Percentiles rank a stretch among this genome's conserved stretches.
Evolutionary conservation across 2,329 filamentous ascomycete genomes (phyloP).

Genomic region (Trichoderma guizhouense): DNA sequence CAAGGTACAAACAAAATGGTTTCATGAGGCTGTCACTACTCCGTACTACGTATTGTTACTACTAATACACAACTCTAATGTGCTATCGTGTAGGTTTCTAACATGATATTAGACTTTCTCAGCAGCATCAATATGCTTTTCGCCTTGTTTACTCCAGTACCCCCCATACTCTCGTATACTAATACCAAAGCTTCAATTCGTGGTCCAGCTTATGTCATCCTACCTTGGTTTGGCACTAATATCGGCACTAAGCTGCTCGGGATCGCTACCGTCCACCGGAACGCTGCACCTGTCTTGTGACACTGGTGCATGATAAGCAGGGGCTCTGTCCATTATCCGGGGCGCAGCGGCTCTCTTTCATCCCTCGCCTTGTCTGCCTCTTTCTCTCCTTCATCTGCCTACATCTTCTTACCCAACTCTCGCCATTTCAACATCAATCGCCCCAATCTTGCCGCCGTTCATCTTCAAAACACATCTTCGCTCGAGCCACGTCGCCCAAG

Average conservation of each 20-base stretch:
- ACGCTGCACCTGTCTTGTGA: slow-evolving; percentile 6
- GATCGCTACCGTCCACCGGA: neutral
- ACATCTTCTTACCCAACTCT: neutral
- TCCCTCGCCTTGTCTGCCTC: neutral
- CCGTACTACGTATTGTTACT: neutral
- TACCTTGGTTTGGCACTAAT: neutral
- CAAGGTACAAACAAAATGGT: no score
- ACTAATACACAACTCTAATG: neutral
- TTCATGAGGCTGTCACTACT: neutral
- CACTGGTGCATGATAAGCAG: slow-evolving; percentile 14
- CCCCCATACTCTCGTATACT: neutral
- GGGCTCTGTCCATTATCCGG: slow-evolving; percentile 4
- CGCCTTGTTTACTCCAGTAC: neutral
- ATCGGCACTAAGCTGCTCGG: slow-evolving; percentile 4
- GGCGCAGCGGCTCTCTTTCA: neutral
- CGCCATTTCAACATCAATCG: neutral
- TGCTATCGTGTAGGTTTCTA: neutral
- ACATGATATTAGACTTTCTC: neutral
- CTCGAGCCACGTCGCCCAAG: slow-evolving; percentile 5
- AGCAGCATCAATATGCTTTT: neutral
- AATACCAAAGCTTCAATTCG: neutral
- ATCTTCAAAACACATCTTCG: neutral
- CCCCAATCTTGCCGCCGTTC: neutral
- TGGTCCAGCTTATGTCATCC: neutral
- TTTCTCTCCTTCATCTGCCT: neutral